A percentile compares a stretch with the other conserved stretches of the same genome.
Conservation (phyloP, 371 early-diverging fungal genomes). For the Circinella minor region DNA sequence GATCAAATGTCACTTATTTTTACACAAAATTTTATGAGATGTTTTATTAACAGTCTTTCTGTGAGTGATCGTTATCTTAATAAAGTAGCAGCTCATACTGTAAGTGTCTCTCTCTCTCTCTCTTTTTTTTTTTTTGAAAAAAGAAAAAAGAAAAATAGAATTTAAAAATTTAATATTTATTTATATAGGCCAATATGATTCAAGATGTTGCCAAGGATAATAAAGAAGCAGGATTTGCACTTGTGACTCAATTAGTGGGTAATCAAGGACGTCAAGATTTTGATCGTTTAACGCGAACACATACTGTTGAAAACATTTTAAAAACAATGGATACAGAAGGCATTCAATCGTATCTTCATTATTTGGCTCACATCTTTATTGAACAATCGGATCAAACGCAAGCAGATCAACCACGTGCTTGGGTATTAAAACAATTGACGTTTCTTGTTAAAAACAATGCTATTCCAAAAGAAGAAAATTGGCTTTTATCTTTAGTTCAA, state of each 20-base stretch:
- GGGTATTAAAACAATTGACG: constrained; percentile 85
- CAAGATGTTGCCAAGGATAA: constrained; percentile 49
- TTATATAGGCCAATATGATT: constrained; percentile 50
- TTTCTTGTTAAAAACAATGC: constrained; percentile 71
- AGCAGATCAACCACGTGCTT: constrained; percentile 66
- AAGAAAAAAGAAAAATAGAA: constrained; percentile 14
- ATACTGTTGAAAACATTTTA: constrained; percentile 78
- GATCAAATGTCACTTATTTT: constrained; percentile 77
- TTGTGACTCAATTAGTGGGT: constrained; percentile 77
- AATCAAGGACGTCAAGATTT: constrained; percentile 73
- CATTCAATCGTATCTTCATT: constrained; percentile 71
- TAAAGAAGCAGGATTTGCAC: constrained; percentile 57
- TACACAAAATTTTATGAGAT: constrained; percentile 82
- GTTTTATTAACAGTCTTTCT: constrained; percentile 83
- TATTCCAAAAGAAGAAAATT: constrained; percentile 75
- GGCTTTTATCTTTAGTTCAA: constrained; percentile 65
- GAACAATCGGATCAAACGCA: constrained; percentile 38
- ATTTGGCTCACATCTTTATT: constrained; percentile 71
- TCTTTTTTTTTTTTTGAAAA: constrained; percentile 11
- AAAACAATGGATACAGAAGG: constrained; percentile 70
- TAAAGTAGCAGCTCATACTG: constrained; percentile 78
- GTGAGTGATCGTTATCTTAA: constrained; percentile 74
- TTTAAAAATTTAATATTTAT: background rate
- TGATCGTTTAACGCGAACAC: constrained; percentile 75
- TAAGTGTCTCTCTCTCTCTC: constrained; percentile 28